Base-by-base conservation (phyloP, 179 eudicot species). In the Silene noctiflora region DNA sequence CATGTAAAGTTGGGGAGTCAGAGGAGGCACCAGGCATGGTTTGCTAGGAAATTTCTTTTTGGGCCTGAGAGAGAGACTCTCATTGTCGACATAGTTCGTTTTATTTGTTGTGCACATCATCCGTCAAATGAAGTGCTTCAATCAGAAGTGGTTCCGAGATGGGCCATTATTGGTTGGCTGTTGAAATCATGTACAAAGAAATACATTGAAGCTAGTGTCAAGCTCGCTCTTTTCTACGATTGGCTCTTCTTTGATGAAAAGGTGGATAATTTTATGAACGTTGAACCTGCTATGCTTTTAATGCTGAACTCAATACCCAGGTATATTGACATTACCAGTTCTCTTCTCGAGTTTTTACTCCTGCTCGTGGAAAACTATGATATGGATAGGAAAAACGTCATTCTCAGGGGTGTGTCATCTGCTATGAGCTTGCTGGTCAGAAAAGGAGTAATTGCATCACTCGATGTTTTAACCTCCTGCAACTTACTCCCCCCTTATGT, bases 111-210 rank as follows among this genome's bases (percentile, higher is more conserved):
- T 81, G 82, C 86, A 0, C 94, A 87, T 75, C 97, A 92, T 72
- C 98, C 98, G 51, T 65, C 92, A 9, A 89, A 89, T 73, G 92
- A 94, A 67, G 81, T 86, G 31, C 88, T 90, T 67, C 87, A 83
- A 33, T 90, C 97, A 3, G 89, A 78, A 69, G 81, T 94, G 6
- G 79, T 89, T 60, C 97, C 94, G 0, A 88, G 98, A 86, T 94
- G 98, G 98, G 98, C 96, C 80, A 85, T 94, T 48, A 84, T 94
- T 56, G 98, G 98, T 53, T 92, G 97, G 97, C 74, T 94, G 79
- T 74, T 94, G 79, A 83, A 73, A 60, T 83, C 80, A 16, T 87
- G 92, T 77, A 73, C 83, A 65, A 92, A 86, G 75, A 88, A 82
- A 25, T 79, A 90, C 79, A 61, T 87, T 67, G 94, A 85, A 76